Evolutionary conservation across 1,139 yeast genomes (phyloP), one percentile per base, ranked within the genome.

Genomic region (Geotrichum aggregatum): DNA sequence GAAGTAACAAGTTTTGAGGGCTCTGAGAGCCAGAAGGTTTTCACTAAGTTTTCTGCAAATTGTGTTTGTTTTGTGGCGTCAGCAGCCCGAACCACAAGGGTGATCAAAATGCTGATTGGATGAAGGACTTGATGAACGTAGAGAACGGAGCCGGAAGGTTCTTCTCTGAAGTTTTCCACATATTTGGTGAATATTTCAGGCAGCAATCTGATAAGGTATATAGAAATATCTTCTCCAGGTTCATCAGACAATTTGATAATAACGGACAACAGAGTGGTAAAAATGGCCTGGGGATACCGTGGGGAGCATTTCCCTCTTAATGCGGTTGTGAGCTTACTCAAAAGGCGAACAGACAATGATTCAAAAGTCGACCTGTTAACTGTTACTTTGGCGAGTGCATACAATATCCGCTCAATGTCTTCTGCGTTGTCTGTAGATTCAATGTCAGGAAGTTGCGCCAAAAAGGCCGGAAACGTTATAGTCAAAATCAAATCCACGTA

Each of bases 381-480:
- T 16, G 73, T 61, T 8, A 73, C 56, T 19, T 63, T 56, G 1
- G 71, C 68, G 43, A 73, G 54, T 0, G 65, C 59, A 2, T 63
- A 58, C 6, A 70, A 59, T 19, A 68, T 56, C 34, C 48, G 44
- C 24, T 50, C 46, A 31, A 50, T 42, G 39, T 38, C 52, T 11
- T 33, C 41, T 22, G 42, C 68, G 5, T 56, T 51, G 16, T 67
- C 35, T 6, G 47, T 22, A 3, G 49, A 30, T 10, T 56, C 73
- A 13, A 65, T 58, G 41, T 73, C 75, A 0, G 85, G 83, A 33
- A 82, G 66, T 39, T 75, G 67, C 1, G 78, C 71, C 36, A 87
- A 66, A 52, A 89, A 70, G 30, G 73, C 73, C 1, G 91, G 87
- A 50, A 87, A 72, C 1, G 87, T 74, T 5, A 77, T 73, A 33